Evolutionary conservation across 179 eudicot species (phyloP), one percentile per base, ranked within the genome.

Genomic region (Spergularia azorica): DNA sequence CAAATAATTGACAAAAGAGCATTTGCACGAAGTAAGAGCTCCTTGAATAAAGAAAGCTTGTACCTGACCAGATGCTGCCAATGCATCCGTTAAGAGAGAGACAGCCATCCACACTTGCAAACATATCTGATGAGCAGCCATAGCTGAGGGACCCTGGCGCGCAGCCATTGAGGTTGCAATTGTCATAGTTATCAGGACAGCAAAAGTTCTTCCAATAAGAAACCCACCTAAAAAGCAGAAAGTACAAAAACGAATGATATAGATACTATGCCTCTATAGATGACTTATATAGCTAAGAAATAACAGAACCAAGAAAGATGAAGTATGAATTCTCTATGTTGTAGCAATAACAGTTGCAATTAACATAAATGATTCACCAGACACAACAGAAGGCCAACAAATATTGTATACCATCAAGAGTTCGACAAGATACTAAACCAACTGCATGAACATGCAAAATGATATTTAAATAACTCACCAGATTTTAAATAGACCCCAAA

Each of bases 71-170:
- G 99, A 91, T 62, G 92, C 85, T 15, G 93, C 97, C 43, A 90
- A 88, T 20, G 97, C 97, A 83, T 95, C 99, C 72, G 94, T 89
- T 74, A 95, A 86, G 50, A 95, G 92, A 67, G 99, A 91, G 59
- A 91, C 99, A 76, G 99, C 93, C 83, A 95, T 84, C 97, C 99
- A 95, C 26, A 95, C 92, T 87, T 95, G 97, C 72, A 89, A 66
- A 86, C 99, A 95, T 79, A 95, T 90, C 66, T 95, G 99, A 82
- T 95, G 95, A 82, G 97, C 97, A 83, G 98, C 97, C 98, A 93
- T 93, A 74, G 97, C 93, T 77, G 82, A 38, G 21, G 97, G 89
- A 57, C 99, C 99, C 85, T 93, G 99, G 65, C 97, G 97, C 79
- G 97, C 97, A 83, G 99, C 99, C 99, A 95, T 90, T 74, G 99